Percentiles rank a stretch among this genome's conserved stretches.
These are phyloP conservation scores for Arabidopsis lyrata DNA, from an alignment of 441 rosid species.

Conservation along the genomic window DNA sequence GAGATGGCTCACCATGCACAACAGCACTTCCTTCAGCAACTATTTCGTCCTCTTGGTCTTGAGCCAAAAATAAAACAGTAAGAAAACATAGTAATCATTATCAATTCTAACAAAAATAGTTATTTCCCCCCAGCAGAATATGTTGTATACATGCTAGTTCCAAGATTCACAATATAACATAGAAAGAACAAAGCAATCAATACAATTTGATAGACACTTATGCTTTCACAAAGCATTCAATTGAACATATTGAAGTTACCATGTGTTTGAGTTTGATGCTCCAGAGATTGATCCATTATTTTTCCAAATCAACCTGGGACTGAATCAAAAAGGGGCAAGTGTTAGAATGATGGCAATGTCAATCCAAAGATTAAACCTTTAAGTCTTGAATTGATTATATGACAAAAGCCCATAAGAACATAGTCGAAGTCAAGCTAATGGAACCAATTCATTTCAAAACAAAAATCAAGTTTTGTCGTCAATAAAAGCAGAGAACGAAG, in stretches of 20 bases:
- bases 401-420: conserved; percentile 2
- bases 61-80: conserved; percentile 36
- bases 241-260: conserved; percentile 43
- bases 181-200: neutral
- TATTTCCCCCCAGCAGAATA: neutral
- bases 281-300: conserved; percentile 61
- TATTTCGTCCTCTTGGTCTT: conserved; percentile 67
- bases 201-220: neutral
- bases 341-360: neutral
- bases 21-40: conserved; percentile 62
- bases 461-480: conserved; percentile 2
- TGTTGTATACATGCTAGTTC: neutral
- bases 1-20: conserved; percentile 67
- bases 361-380: neutral
- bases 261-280: conserved; percentile 52
- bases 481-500: neutral
- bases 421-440: neutral
- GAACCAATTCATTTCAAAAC: neutral
- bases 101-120: neutral
- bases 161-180: conserved; percentile 3
- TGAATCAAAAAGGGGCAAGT: conserved; percentile 20
- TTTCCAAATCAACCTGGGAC: neutral
- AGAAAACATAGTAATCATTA: conserved; percentile 8
- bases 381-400: neutral
- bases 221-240: neutral